These are phyloP conservation scores for Pseudozyma sp. DNA, from an alignment of 1,284 basidiomycete genomes.

Conservation along the genomic window DNA sequence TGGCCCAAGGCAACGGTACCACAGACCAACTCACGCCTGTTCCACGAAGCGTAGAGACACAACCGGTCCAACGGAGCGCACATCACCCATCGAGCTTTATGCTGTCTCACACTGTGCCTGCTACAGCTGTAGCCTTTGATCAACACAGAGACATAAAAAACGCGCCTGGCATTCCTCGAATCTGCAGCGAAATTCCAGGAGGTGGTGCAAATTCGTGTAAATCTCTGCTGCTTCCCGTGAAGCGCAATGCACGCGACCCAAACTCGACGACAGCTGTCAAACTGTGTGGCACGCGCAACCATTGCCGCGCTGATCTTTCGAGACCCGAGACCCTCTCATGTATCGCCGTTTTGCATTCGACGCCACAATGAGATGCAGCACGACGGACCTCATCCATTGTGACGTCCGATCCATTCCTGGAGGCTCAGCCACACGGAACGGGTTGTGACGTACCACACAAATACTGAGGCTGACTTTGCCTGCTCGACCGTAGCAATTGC, in stretches of 20 bases:
- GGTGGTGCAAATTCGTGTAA: neutral
- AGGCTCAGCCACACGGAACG: neutral
- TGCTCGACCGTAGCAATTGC: too few species aligned
- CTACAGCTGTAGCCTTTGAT: too few species aligned
- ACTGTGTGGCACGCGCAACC: conserved; percentile 1
- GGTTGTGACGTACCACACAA: too few species aligned
- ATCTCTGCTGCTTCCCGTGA: neutral
- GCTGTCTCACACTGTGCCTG: too few species aligned
- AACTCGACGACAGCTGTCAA: conserved; percentile 15
- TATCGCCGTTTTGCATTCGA: too few species aligned
- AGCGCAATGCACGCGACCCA: conserved; percentile 2
- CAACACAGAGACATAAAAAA: conserved; percentile 9
- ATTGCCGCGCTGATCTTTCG: too few species aligned
- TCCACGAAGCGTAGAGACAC: too few species aligned
- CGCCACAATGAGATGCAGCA: neutral
- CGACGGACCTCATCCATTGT: conserved; percentile 37
- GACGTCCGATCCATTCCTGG: conserved; percentile 29
- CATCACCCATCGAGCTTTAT: too few species aligned
- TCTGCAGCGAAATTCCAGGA: conserved; percentile 10
- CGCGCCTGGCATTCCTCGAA: conserved; percentile 34
- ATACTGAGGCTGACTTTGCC: too few species aligned
- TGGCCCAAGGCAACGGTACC: neutral
- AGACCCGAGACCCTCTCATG: too few species aligned
- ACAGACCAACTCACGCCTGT: too few species aligned
- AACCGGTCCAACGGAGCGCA: too few species aligned